Conservation (phyloP, 371 early-diverging fungal species). For the Actinomortierella ambigua region DNA sequence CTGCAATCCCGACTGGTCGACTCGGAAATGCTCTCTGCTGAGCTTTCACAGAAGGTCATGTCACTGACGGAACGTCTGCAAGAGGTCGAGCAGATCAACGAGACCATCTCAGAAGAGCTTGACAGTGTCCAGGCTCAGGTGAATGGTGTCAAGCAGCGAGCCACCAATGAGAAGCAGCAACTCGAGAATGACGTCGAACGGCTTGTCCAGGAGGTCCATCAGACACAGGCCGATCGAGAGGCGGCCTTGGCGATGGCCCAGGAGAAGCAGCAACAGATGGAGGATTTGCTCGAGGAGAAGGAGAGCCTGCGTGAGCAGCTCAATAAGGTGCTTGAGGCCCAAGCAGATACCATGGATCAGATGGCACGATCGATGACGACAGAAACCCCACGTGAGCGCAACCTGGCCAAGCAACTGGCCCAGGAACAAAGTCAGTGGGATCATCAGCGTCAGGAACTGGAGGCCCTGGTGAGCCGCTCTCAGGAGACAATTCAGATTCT, state of each 20-base stretch:
- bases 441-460: slow-evolving; percentile 29
- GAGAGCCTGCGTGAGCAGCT: slow-evolving; percentile 35
- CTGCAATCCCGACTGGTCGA: slow-evolving; percentile 25
- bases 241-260: slow-evolving; percentile 10
- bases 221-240: slow-evolving; percentile 11
- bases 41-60: slow-evolving; percentile 42
- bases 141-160: slow-evolving; percentile 13
- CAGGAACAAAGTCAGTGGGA: slow-evolving; percentile 5
- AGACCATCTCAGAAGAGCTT: slow-evolving; percentile 28
- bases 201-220: slow-evolving; percentile 38
- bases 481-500: slow-evolving; percentile 25
- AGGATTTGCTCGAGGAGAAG: slow-evolving; percentile 30
- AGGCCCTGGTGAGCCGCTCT: slow-evolving; percentile 26
- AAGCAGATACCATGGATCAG: slow-evolving; percentile 8
- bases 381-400: background rate
- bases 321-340: slow-evolving; percentile 15
- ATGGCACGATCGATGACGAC: too few relatives aligned
- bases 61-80: slow-evolving; percentile 33
- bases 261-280: slow-evolving; percentile 24
- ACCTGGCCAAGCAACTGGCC: slow-evolving; percentile 3
- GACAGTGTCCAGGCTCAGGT: slow-evolving; percentile 26
- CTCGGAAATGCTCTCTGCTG: slow-evolving; percentile 37
- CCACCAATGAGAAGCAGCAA: slow-evolving; percentile 14
- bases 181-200: slow-evolving; percentile 41
- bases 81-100: slow-evolving; percentile 36